These are phyloP conservation scores for Phytopythium litorale DNA, from an alignment of 352 stramenopile species.

Conservation along the genomic window DNA sequence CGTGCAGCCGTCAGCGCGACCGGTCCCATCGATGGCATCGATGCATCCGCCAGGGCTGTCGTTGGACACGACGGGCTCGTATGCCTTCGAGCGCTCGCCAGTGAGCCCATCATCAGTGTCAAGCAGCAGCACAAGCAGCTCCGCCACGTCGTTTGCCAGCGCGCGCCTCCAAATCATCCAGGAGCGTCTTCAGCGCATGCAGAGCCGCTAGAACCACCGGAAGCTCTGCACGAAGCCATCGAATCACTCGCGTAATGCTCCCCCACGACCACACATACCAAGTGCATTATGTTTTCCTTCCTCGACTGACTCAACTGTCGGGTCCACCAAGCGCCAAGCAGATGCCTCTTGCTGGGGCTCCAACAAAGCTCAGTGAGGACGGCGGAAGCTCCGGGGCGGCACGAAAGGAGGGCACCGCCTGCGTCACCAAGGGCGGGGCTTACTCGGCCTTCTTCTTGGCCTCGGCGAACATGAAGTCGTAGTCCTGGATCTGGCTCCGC, in stretches of 20 bases:
- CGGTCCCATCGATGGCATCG: not conserved
- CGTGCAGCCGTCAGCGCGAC: slow-evolving; percentile 27
- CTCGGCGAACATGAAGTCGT: slow-evolving; percentile 89
- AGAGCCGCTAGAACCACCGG: slow-evolving; percentile 9
- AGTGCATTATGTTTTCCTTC: slow-evolving; percentile 1
- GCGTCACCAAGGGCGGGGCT: slow-evolving; percentile 1
- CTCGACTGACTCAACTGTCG: not conserved
- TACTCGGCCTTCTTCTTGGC: slow-evolving; percentile 86
- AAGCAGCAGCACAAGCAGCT: slow-evolving; percentile 7
- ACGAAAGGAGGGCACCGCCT: slow-evolving; percentile 5
- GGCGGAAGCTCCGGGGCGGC: not conserved
- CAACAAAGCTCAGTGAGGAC: too few species aligned
- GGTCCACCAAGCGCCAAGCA: not conserved
- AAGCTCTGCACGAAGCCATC: not conserved
- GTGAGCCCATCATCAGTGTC: slow-evolving; percentile 20
- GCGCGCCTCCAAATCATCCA: slow-evolving; percentile 65
- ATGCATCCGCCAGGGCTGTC: slow-evolving; percentile 1
- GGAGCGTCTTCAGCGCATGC: slow-evolving; percentile 48
- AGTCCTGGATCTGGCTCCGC: slow-evolving; percentile 82
- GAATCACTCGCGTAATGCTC: not conserved
- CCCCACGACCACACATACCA: not conserved
- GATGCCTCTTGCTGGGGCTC: too few species aligned
- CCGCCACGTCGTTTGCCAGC: slow-evolving; percentile 13
- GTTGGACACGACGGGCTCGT: slow-evolving; percentile 11
- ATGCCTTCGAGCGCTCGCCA: slow-evolving; percentile 9